phyloP scores from a whole-genome alignment of 257 asterid species.

The Solanum gandarillasii region DNA sequence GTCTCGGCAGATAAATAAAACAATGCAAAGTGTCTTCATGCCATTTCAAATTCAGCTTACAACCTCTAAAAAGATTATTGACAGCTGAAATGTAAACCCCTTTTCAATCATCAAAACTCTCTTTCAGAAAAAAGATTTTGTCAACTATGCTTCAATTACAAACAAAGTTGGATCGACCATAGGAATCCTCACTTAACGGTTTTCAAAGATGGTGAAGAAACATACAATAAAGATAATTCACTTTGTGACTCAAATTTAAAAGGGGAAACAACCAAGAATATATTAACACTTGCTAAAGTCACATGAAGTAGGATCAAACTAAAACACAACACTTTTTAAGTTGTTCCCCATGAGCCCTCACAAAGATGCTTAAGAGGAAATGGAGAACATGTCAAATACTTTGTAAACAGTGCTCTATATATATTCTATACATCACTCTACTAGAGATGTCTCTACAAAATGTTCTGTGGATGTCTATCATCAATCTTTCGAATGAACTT shows the following conservation, averaged over 20 bases:
- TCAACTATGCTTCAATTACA: not conserved
- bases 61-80: not conserved
- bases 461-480: not conserved
- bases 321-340: not conserved
- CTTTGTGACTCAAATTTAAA: not conserved
- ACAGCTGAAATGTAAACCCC: not conserved
- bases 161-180: not conserved
- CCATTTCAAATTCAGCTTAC: not conserved
- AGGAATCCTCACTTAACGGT: not conserved
- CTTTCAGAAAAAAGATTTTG: not conserved
- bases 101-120: not conserved
- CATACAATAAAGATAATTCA: not conserved
- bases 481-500: not conserved
- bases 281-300: not conserved
- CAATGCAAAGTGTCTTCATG: not conserved
- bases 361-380: not conserved
- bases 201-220: not conserved
- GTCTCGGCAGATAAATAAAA: not conserved
- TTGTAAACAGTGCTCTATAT: not conserved
- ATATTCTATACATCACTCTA: not conserved
- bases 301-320: not conserved
- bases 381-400: not conserved
- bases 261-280: not conserved
- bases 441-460: not conserved
- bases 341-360: not conserved